A percentile compares a stretch with the other conserved stretches of the same genome.
phyloP scores from a whole-genome alignment of 2,329 filamentous ascomycete species.

The Ceratocystis cacaofunesta region DNA sequence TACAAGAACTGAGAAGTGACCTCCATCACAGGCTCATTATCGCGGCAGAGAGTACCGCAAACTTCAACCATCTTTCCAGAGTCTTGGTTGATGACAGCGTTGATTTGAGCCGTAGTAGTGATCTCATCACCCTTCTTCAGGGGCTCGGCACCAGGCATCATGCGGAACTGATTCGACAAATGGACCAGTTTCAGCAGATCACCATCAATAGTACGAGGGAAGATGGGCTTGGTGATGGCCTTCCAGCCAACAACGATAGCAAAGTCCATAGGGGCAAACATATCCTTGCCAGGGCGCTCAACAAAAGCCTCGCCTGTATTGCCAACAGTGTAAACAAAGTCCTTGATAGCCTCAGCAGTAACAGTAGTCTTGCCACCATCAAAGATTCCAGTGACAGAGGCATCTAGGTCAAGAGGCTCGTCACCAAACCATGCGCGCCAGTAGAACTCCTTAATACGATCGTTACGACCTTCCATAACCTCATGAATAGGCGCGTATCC shows the following conservation, averaged over 20 bases:
- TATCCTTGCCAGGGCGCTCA: conserved; percentile 82
- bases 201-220: conserved; percentile 89
- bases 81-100: conserved; percentile 94
- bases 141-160: conserved; percentile 89
- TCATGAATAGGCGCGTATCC: conserved; percentile 96
- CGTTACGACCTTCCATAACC: conserved; percentile 90
- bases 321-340: conserved; percentile 97
- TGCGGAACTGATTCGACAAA: conserved; percentile 92
- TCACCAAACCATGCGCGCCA: conserved; percentile 95
- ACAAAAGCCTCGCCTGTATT: conserved; percentile 97
- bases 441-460: conserved; percentile 98
- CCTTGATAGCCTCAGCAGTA: conserved; percentile 83
- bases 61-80: conserved; percentile 99
- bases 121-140: conserved; percentile 91
- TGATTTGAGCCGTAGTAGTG: conserved; percentile 86
- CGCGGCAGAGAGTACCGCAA: conserved; percentile 85
- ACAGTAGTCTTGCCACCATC: conserved; percentile 79
- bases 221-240: conserved; percentile 98
- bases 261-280: conserved; percentile 96
- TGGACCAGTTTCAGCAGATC: conserved; percentile 93
- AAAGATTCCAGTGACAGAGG: conserved; percentile 72
- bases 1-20: conserved; percentile 98
- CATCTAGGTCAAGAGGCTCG: conserved; percentile 69
- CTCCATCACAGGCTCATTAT: conserved; percentile 82
- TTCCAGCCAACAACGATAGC: conserved; percentile 98